phyloP scores from a whole-genome alignment of 2,329 filamentous ascomycete species.

The Cordyceps javanica region DNA sequence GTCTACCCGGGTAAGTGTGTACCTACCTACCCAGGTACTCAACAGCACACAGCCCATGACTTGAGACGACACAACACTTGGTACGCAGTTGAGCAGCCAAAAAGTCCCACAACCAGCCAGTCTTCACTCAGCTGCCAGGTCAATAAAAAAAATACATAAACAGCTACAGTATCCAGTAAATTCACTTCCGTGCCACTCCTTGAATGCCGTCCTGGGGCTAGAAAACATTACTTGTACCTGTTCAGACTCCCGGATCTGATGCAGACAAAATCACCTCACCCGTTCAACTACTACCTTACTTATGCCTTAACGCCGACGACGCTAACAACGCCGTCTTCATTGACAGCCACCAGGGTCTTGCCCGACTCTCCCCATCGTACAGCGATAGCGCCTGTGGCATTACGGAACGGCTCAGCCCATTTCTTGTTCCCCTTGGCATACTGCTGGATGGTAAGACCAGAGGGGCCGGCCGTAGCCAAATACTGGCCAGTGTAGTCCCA shows the following conservation, averaged over 20 bases:
- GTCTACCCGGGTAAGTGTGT: no score
- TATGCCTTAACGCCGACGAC: constrained; percentile 55
- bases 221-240: constrained; percentile 1
- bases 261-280: not conserved
- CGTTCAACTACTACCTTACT: no score
- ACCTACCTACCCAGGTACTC: no score
- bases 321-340: constrained; percentile 67
- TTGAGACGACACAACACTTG: no score
- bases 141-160: not conserved
- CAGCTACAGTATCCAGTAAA: not conserved
- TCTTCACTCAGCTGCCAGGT: not conserved
- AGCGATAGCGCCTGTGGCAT: constrained; percentile 64
- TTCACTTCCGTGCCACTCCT: not conserved
- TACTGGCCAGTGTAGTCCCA: constrained; percentile 98
- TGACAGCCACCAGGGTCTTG: constrained; percentile 67
- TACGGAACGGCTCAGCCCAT: constrained; percentile 82
- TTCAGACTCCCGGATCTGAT: not conserved
- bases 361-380: constrained; percentile 74
- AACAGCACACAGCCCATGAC: no score
- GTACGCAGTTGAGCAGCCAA: no score
- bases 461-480: constrained; percentile 72
- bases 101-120: not conserved
- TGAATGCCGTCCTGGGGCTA: not conserved
- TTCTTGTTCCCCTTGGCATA: constrained; percentile 81
- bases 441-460: constrained; percentile 80